phyloP scores from a whole-genome alignment of 129 eudicot genomes.

The Pulicaria dysenterica region DNA sequence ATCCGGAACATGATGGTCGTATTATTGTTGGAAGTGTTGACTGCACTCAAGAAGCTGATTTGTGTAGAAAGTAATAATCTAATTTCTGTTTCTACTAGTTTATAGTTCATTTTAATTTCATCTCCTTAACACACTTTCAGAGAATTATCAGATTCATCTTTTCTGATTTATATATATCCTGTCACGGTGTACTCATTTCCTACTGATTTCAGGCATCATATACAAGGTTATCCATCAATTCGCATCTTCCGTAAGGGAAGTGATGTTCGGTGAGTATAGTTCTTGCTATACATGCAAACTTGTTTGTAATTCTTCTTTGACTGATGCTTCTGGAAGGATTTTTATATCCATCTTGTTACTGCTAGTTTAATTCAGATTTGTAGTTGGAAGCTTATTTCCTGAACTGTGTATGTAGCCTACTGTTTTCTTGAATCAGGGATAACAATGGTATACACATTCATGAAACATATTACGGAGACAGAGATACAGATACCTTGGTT shows the following conservation, averaged over 20 bases:
- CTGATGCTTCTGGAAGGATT: background rate
- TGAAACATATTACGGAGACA: slow-evolving; percentile 91
- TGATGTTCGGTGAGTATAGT: slow-evolving; percentile 52
- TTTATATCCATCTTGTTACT: background rate
- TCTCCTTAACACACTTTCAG: too few species aligned
- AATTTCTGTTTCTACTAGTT: background rate
- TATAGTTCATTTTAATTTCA: background rate
- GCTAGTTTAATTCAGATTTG: background rate
- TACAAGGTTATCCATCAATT: slow-evolving; percentile 94
- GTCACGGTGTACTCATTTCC: slow-evolving; percentile 14
- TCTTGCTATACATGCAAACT: slow-evolving; percentile 4
- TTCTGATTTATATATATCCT: background rate
- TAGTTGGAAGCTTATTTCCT: background rate
- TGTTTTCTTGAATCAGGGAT: slow-evolving; percentile 45
- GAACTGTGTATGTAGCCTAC: slow-evolving; percentile 13
- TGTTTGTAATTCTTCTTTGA: slow-evolving; percentile 16
- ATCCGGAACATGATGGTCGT: slow-evolving; percentile 83
- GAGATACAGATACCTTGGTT: slow-evolving; percentile 82
- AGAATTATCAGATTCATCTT: too few species aligned
- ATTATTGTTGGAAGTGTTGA: slow-evolving; percentile 84
- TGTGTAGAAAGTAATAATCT: slow-evolving; percentile 70
- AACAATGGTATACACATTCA: slow-evolving; percentile 74
- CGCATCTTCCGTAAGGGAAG: slow-evolving; percentile 87
- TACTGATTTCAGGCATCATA: slow-evolving; percentile 65
- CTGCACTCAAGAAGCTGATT: slow-evolving; percentile 75